phyloP scores from a whole-genome alignment of 2,329 filamentous ascomycete species.

The Pestalotiopsis sp. region DNA sequence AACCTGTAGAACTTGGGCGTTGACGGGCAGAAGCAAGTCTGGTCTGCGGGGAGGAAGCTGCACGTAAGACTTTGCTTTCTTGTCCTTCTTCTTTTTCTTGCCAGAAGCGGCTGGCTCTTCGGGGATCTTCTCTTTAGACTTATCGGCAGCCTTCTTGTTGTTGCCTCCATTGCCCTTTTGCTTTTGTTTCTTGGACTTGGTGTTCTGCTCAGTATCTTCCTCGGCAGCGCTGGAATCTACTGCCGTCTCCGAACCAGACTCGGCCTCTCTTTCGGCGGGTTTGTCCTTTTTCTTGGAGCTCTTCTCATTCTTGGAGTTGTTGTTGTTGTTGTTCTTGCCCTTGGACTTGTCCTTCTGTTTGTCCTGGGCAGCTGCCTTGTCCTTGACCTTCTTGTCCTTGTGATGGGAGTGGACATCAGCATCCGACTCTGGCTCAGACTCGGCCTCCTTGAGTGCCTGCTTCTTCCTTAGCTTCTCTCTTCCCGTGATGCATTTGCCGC shows the following conservation, averaged over 20 bases:
- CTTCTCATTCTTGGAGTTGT: background rate
- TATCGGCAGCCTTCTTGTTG: constrained; percentile 5
- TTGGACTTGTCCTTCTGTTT: constrained; percentile 19
- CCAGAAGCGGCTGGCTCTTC: background rate
- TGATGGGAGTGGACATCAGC: constrained; percentile 13
- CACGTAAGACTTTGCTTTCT: constrained; percentile 13
- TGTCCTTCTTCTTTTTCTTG: constrained; percentile 16
- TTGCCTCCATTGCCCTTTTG: constrained; percentile 14
- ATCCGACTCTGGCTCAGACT: constrained; percentile 5
- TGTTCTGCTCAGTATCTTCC: constrained; percentile 16
- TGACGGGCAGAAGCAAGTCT: constrained; percentile 50
- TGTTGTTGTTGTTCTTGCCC: constrained; percentile 12
- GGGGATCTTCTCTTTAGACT: background rate
- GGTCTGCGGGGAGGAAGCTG: constrained; percentile 34
- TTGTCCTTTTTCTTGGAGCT: constrained; percentile 14
- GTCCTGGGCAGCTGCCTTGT: constrained; percentile 7
- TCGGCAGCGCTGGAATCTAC: constrained; percentile 21
- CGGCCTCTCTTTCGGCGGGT: background rate
- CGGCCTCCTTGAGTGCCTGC: constrained; percentile 7
- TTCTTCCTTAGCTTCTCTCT: constrained; percentile 27
- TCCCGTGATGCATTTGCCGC: constrained; percentile 31
- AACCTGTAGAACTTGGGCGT: constrained; percentile 53
- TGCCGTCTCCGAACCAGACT: constrained; percentile 9
- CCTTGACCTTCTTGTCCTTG: constrained; percentile 27
- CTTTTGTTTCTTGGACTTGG: constrained; percentile 14